Base-by-base conservation (phyloP, 305 asterid genomes). In the Fraxinus nigra region DNA sequence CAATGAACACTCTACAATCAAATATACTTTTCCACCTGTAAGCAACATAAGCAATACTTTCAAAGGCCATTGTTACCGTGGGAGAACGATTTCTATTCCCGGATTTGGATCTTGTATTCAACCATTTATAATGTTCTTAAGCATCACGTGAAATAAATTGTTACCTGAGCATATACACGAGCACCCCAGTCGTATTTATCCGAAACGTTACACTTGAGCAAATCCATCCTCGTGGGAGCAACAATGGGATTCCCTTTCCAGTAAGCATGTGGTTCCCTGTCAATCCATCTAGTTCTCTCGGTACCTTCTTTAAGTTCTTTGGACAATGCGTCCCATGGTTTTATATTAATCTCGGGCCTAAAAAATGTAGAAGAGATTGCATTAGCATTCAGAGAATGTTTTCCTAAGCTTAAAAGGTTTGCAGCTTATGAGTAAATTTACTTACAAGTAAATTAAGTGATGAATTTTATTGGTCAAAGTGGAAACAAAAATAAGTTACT, bases 321-420 rank as follows among this genome's bases (percentile, higher is more conserved):
- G 10, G 85, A 82, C 88, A 91, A 75, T 8, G 79, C 80, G 32
- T 79, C 88, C 94, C 92, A 91, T 0, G 92, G 90, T 81, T 88
- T 91, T 80, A 91, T 85, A 61, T 89, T 87, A 33, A 91, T 89
- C 88, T 91, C 94, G 0, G 98, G 89, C 99, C 99, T 94, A 85
- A 79, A 82, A 33, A 79, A 79, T 37, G 26, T 22, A 1, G 32
- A 3, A 26, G 32, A 13, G 40, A 32, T 28, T 28, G 35, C 38
- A 28, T 69, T 14, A 28, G 33, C 33, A 9, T 20, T 24, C 72
- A 22, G 72, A 61, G 33, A 3, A 7, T 61, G 70, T 63, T 22
- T 7, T 24, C 33, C 72, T 63, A 63, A 63, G 72, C 72, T 22
- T 63, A 24, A 9, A 63, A 63, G 16, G 38, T 69, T 13, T 28